These are phyloP conservation scores for Angophora floribunda DNA, from an alignment of 345 rosid species.

Conservation along the genomic window DNA sequence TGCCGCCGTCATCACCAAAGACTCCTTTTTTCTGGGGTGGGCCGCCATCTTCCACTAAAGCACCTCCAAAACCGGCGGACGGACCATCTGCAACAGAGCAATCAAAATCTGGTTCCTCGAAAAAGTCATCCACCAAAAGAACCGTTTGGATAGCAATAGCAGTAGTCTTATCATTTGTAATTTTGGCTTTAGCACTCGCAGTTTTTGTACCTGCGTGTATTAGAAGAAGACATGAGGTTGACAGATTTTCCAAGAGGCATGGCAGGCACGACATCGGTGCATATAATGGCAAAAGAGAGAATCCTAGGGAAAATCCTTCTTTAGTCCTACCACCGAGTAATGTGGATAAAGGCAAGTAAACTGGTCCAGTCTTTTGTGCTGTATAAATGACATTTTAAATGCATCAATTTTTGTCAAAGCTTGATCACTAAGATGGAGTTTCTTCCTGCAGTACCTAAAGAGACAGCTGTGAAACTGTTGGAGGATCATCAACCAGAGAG, in stretches of 20 bases:
- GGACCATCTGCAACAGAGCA: conserved; percentile 49
- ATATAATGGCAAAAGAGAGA: conserved; percentile 57
- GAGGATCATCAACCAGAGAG: conserved; percentile 20
- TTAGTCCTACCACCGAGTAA: conserved; percentile 30
- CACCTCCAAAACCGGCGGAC: conserved; percentile 38
- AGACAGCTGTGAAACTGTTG: conserved; percentile 12
- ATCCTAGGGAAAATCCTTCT: conserved; percentile 30
- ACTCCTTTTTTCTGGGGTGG: conserved; percentile 7
- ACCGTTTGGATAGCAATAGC: conserved; percentile 77
- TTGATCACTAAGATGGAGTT: not conserved
- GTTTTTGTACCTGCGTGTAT: conserved; percentile 47
- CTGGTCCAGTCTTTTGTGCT: not conserved
- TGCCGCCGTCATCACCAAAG: conserved; percentile 36
- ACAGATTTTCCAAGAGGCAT: conserved; percentile 44
- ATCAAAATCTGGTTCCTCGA: conserved; percentile 27
- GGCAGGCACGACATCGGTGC: conserved; percentile 69
- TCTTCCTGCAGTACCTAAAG: conserved; percentile 44
- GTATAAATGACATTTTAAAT: not conserved
- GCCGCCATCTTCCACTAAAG: conserved; percentile 22
- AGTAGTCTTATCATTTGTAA: conserved; percentile 37
- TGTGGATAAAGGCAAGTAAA: conserved; percentile 51
- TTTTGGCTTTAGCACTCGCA: conserved; percentile 40
- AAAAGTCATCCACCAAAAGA: conserved; percentile 37
- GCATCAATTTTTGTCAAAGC: not conserved
- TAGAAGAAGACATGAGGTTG: conserved; percentile 39